A percentile compares a stretch with the other conserved stretches of the same genome.
Conservation (phyloP, 352 stramenopile genomes). For the Sclerospora graminicola region DNA sequence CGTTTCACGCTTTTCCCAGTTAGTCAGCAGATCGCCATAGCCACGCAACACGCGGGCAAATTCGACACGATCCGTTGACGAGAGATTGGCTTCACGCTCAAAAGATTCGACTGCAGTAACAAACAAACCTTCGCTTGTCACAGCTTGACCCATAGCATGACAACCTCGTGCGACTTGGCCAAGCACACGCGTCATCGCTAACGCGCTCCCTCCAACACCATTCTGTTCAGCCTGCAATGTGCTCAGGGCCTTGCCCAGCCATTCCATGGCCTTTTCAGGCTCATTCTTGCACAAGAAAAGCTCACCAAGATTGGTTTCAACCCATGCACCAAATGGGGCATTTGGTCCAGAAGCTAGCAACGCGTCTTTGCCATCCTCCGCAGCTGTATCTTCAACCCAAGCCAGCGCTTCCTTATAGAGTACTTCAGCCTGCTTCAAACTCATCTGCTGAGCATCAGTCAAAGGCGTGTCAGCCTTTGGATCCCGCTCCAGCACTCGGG, state of each 20-base stretch:
- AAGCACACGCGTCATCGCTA: conserved; percentile 56
- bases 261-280: conserved; percentile 55
- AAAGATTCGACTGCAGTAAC: conserved; percentile 59
- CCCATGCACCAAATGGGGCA: conserved; percentile 50
- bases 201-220: conserved; percentile 30
- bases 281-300: conserved; percentile 47
- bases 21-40: conserved; percentile 41
- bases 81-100: conserved; percentile 46
- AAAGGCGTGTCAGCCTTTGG: conserved; percentile 13
- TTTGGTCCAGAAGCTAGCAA: conserved; percentile 39
- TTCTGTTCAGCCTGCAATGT: conserved; percentile 45
- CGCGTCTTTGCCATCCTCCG: conserved; percentile 34
- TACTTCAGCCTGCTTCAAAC: conserved; percentile 53
- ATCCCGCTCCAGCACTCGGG: conserved; percentile 21
- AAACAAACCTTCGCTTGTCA: conserved; percentile 64
- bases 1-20: conserved; percentile 48
- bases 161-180: conserved; percentile 56
- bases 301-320: conserved; percentile 63
- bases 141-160: conserved; percentile 49
- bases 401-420: conserved; percentile 56
- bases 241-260: conserved; percentile 52
- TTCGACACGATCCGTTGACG: conserved; percentile 46
- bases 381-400: conserved; percentile 43
- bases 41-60: conserved; percentile 50
- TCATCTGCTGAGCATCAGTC: conserved; percentile 30